Percentiles rank a stretch among this genome's conserved stretches.
These are phyloP conservation scores for Aspergillus viridinutans DNA, from an alignment of 2,329 filamentous ascomycete genomes.

Conservation along the genomic window DNA sequence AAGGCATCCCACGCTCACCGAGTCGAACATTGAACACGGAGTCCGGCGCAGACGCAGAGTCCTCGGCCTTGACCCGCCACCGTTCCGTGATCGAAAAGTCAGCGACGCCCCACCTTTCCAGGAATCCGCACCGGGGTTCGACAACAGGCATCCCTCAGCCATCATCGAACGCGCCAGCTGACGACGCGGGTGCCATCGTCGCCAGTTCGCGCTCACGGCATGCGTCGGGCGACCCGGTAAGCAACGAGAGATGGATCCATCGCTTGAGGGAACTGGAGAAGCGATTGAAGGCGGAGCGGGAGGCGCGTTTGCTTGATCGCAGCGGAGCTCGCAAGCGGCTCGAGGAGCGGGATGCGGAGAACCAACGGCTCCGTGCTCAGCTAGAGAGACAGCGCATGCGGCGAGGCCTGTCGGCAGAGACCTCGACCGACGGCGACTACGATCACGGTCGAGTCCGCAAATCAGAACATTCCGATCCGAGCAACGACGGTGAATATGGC, in stretches of 20 bases:
- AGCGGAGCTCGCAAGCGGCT: constrained; percentile 76
- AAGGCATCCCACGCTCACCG: constrained; percentile 32
- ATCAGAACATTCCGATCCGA: not conserved
- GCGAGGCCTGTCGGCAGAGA: constrained; percentile 24
- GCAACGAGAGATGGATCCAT: constrained; percentile 74
- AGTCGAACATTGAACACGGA: constrained; percentile 18
- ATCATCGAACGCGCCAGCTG: constrained; percentile 28
- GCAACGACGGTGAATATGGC: constrained; percentile 10
- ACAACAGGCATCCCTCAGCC: constrained; percentile 33
- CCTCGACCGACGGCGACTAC: constrained; percentile 17
- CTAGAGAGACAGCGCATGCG: constrained; percentile 55
- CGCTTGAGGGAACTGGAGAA: constrained; percentile 82
- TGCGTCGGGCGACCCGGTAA: constrained; percentile 37
- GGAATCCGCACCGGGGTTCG: constrained; percentile 27
- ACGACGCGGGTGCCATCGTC: constrained; percentile 23
- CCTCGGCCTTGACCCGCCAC: constrained; percentile 53
- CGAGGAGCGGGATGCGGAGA: constrained; percentile 70
- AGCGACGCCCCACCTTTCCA: constrained; percentile 24
- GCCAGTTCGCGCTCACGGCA: constrained; percentile 21
- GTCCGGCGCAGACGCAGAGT: constrained; percentile 24
- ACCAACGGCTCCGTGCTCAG: constrained; percentile 63
- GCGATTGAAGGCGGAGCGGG: constrained; percentile 82
- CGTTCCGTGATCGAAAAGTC: constrained; percentile 49
- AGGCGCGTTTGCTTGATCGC: constrained; percentile 78
- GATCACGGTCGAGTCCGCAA: constrained; percentile 10